Evolutionary conservation across 768 basidiomycete species (phyloP).

Genomic region (Trametes sanguinea): DNA sequence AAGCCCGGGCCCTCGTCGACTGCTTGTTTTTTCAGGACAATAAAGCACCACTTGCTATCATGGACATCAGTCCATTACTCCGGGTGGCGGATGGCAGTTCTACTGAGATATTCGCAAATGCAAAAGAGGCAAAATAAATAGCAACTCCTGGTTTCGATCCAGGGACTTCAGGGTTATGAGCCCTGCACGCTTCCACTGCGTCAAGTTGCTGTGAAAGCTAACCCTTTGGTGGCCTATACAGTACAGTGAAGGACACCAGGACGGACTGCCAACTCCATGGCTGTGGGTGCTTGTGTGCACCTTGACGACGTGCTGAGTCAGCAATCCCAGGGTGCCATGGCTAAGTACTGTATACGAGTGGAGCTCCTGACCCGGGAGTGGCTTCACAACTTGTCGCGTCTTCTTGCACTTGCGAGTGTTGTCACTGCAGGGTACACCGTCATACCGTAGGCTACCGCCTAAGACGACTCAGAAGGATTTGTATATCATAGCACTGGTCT

Average conservation of each 20-base stretch:
- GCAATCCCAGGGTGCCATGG: not conserved
- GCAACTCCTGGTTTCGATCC: conserved; percentile 25
- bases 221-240: not conserved
- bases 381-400: not conserved
- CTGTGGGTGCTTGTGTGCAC: conserved; percentile 15
- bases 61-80: no score
- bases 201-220: conserved; percentile 6
- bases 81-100: no score
- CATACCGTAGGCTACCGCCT: no score
- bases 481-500: no score
- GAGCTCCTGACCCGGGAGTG: no score
- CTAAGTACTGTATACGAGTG: no score
- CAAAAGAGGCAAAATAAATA: not conserved
- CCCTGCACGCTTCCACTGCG: conserved; percentile 21
- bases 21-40: no score
- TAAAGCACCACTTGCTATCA: no score
- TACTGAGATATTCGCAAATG: no score
- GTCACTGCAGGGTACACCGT: not conserved
- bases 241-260: not conserved
- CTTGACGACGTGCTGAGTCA: not conserved
- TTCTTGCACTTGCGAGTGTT: not conserved
- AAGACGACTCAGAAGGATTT: no score
- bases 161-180: conserved; percentile 23
- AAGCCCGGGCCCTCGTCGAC: no score
- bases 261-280: not conserved